A percentile compares a stretch with the other conserved stretches of the same genome.
Conservation (phyloP, 352 stramenopile species). For the Phytophthora crassamura region DNA sequence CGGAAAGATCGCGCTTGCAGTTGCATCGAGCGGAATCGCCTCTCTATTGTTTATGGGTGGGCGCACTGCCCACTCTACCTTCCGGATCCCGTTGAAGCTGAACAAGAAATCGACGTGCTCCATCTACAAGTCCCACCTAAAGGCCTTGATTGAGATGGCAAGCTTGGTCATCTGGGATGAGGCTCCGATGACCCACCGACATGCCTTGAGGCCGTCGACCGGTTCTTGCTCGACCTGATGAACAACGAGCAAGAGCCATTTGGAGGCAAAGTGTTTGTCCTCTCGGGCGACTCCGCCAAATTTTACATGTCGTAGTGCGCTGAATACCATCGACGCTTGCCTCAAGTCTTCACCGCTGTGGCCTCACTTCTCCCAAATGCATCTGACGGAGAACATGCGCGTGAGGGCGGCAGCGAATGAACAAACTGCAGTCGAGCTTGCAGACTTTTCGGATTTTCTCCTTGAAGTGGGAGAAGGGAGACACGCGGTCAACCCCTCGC, state of each 20-base stretch:
- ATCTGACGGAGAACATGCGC: slow-evolving; percentile 17
- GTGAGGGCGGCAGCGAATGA: not conserved
- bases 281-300: slow-evolving; percentile 34
- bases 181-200: slow-evolving; percentile 16
- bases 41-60: too few relatives aligned
- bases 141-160: not conserved
- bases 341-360: slow-evolving; percentile 16
- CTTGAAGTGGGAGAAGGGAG: slow-evolving; percentile 14
- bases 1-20: too few relatives aligned
- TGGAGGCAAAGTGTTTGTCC: slow-evolving; percentile 29
- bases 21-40: too few relatives aligned
- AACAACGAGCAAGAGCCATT: slow-evolving; percentile 22
- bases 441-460: not conserved
- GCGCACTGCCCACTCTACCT: too few relatives aligned
- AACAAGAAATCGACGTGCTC: slow-evolving; percentile 12
- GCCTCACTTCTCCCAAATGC: slow-evolving; percentile 3
- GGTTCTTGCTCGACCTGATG: slow-evolving; percentile 22
- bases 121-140: slow-evolving; percentile 30
- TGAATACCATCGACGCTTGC: slow-evolving; percentile 8
- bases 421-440: not conserved
- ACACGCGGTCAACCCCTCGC: not conserved
- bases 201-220: slow-evolving; percentile 32
- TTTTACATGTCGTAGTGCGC: slow-evolving; percentile 25
- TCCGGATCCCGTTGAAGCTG: not conserved
- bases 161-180: slow-evolving; percentile 22